Base-by-base conservation (phyloP, 2,329 filamentous ascomycete genomes). In the Phialophora chinensis region DNA sequence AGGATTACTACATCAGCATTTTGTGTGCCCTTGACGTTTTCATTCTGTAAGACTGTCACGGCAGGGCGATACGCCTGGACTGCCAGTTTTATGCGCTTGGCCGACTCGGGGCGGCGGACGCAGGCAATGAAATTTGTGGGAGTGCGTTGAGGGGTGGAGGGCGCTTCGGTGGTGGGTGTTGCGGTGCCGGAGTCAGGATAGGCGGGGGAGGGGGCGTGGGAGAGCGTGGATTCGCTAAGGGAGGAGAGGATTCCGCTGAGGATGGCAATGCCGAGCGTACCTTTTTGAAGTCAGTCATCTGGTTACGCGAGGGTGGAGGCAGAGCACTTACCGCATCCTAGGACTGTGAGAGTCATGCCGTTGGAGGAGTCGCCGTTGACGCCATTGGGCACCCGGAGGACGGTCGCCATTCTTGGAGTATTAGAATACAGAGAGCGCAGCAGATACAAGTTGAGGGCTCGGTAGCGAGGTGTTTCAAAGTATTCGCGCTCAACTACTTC, bases 201-300 rank as follows among this genome's bases (percentile, higher is more conserved):
- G 75, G 78, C 74, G 81, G 81, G 56, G 81, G 80, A 71, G 78
- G 84, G 73, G 25, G 76, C 69, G 23, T 74, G 60, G 69, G 74
- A 69, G 12, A 52, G 27, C 27, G 59, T 38, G 66, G 68, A 74
- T 72, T 69, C 74, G 70, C 82, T 84, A 53, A 95, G 84, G 11
- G 90, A 91, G 67, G 87, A 83, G 72, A 96, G 86, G 75, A 97
- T 90, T 70, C 92, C 92, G 62, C 86, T 88, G 65, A 96, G 86
- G 72, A 96, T 93, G 65, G 91, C 91, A 67, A 91, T 91, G 66
- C 92, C 92, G 87, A 96, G 91, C 61, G 89, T 93, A 71, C 91
- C 90, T 93, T 57, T 67, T 33, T 17, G 29, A 20, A 50, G 50
- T 52, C 23, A 66, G 31, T 53, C 27, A 20, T 31, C 4, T n/a